These are phyloP conservation scores for Penicillium hesseltinei DNA, from an alignment of 2,329 filamentous ascomycete species.

Conservation along the genomic window DNA sequence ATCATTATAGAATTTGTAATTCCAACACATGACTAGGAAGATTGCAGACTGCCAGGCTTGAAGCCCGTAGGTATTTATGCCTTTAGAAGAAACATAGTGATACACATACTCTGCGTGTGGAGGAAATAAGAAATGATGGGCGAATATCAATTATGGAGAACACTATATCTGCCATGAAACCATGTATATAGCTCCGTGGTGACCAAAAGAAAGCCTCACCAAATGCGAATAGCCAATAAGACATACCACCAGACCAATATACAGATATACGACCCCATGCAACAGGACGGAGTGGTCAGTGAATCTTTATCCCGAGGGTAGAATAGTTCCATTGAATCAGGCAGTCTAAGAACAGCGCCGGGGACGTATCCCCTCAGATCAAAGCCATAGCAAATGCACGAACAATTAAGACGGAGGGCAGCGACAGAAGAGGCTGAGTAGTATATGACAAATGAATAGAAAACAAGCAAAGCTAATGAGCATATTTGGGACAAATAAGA, in stretches of 20 bases:
- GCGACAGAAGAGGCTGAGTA: background rate
- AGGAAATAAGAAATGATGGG: background rate
- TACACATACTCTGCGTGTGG: background rate
- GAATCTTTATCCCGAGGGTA: background rate
- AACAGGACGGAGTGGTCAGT: background rate
- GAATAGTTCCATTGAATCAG: background rate
- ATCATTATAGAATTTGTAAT: background rate
- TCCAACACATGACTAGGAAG: background rate
- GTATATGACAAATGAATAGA: background rate
- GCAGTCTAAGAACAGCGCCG: slow-evolving; percentile 3
- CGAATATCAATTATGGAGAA: background rate
- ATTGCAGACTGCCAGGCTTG: background rate
- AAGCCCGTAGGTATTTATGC: background rate
- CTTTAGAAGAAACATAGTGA: background rate
- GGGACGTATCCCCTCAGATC: slow-evolving; percentile 3
- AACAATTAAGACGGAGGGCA: slow-evolving; percentile 1
- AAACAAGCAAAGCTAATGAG: slow-evolving; percentile 2
- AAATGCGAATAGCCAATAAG: background rate
- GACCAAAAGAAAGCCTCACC: background rate
- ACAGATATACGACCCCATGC: background rate
- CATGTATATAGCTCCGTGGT: background rate
- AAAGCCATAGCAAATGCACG: slow-evolving; percentile 2
- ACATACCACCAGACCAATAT: background rate
- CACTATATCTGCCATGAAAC: background rate
- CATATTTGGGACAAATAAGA: background rate